phyloP scores from a whole-genome alignment of 768 basidiomycete genomes.

The Pilatotrama ljubarskyi region DNA sequence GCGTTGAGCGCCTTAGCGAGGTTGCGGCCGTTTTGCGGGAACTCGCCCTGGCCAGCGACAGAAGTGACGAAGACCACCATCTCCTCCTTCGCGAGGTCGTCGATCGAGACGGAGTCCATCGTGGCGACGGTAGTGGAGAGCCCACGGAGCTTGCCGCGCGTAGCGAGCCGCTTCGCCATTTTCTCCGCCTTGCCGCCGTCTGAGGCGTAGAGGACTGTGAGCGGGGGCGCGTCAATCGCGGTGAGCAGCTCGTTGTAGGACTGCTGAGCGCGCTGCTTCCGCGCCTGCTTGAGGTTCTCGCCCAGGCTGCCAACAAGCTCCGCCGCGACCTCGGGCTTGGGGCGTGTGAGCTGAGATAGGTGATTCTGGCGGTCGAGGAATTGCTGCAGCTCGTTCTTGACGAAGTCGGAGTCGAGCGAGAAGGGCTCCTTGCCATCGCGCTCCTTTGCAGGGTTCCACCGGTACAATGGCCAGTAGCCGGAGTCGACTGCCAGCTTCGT shows the following conservation, averaged over 20 bases:
- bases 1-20: constrained; percentile 86
- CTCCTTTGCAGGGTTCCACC: constrained; percentile 94
- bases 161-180: constrained; percentile 83
- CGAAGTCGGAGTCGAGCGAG: constrained; percentile 85
- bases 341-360: constrained; percentile 86
- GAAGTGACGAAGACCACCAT: constrained; percentile 88
- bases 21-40: constrained; percentile 92
- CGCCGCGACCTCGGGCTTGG: constrained; percentile 75
- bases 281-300: constrained; percentile 78
- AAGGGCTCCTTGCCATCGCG: constrained; percentile 76
- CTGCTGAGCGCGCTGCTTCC: constrained; percentile 77
- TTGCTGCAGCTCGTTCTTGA: constrained; percentile 90
- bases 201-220: constrained; percentile 90
- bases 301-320: constrained; percentile 86
- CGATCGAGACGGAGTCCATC: constrained; percentile 79
- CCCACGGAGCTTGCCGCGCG: constrained; percentile 82
- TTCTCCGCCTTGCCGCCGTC: constrained; percentile 98
- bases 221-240: constrained; percentile 84
- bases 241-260: constrained; percentile 83
- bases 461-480: constrained; percentile 97
- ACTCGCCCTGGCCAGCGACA: constrained; percentile 95
- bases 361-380: constrained; percentile 98
- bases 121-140: constrained; percentile 72
- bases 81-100: constrained; percentile 61
- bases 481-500: constrained; percentile 95